Evolutionary conservation across 352 stramenopile species (phyloP).

Genomic region (Phytophthora constricta): DNA sequence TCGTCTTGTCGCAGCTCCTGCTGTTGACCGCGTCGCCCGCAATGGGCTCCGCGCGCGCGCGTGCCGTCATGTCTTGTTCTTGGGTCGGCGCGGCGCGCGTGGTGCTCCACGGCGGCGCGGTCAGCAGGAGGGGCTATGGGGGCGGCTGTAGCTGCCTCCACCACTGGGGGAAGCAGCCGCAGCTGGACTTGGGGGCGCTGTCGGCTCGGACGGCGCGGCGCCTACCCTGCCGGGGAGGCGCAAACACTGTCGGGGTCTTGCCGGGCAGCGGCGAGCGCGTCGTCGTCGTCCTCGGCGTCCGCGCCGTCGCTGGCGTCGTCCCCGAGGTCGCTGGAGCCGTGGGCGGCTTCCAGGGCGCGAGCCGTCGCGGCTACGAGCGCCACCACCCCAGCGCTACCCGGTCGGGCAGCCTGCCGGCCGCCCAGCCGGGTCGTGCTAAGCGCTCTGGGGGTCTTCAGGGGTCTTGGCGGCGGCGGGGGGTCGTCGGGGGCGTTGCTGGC

Average conservation of each 20-base stretch:
- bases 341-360: not conserved
- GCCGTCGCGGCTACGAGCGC: not conserved
- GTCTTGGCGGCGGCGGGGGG: no score
- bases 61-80: not conserved
- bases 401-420: slow-evolving; percentile 2
- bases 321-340: not conserved
- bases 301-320: not conserved
- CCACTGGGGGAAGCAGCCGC: no score
- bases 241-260: not conserved
- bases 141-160: no score
- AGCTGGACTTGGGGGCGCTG: not conserved
- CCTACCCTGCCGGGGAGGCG: not conserved
- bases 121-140: not conserved
- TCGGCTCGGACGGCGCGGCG: not conserved
- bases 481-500: no score
- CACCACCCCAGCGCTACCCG: not conserved
- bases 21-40: not conserved
- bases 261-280: not conserved
- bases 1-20: not conserved
- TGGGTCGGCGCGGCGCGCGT: not conserved
- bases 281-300: not conserved
- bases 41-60: not conserved
- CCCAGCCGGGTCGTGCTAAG: not conserved
- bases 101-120: not conserved
- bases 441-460: not conserved